Evolutionary conservation across 495 filamentous ascomycete species (phyloP).

Genomic region (Sordaria brevicollis): DNA sequence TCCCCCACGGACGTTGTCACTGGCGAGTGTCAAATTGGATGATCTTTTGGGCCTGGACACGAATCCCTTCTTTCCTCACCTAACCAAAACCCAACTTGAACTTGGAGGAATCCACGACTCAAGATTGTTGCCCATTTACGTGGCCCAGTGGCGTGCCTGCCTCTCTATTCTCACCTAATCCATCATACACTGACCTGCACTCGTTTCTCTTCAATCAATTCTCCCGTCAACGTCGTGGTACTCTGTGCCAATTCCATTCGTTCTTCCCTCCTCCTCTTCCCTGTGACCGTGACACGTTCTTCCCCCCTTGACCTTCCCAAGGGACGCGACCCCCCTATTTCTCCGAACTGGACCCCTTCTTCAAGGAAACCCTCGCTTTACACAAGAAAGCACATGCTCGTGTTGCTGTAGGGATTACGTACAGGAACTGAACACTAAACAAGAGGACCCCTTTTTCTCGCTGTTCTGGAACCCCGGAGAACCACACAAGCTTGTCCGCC

Average conservation of each 20-base stretch:
- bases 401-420: neutral
- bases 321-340: conserved; percentile 1
- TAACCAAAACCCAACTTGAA: neutral
- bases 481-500: neutral
- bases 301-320: conserved; percentile 3
- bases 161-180: neutral
- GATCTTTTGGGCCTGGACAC: neutral
- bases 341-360: neutral
- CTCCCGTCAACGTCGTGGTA: conserved; percentile 33
- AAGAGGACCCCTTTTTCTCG: neutral
- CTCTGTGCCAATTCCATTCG: conserved; percentile 52
- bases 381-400: neutral
- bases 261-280: conserved; percentile 33
- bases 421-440: neutral
- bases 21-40: neutral
- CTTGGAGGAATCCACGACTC: neutral
- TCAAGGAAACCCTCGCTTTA: neutral
- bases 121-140: neutral
- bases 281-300: neutral
- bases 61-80: neutral
- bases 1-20: neutral
- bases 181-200: neutral
- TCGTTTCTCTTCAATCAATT: neutral
- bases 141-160: neutral
- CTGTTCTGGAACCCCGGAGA: neutral